Evolutionary conservation across 2,329 filamentous ascomycete genomes (phyloP).

Genomic region (Penicillium brevicompactum): DNA sequence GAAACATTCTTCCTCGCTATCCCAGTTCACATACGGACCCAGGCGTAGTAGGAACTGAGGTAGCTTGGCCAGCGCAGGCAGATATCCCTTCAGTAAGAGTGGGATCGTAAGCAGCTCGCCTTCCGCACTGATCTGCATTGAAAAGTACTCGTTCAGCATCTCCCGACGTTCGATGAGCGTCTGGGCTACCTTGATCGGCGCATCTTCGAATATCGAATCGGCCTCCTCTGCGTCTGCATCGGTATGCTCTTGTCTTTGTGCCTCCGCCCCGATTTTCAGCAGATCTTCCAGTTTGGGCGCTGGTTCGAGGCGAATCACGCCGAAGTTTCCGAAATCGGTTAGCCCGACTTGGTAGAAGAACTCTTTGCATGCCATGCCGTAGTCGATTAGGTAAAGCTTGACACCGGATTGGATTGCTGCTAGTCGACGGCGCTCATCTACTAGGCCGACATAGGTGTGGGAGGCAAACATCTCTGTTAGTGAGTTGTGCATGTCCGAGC

Average conservation of each 20-base stretch:
- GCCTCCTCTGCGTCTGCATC: constrained; percentile 35
- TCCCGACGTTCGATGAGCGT: constrained; percentile 75
- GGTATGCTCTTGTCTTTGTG: constrained; percentile 59
- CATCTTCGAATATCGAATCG: constrained; percentile 60
- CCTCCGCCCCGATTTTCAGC: constrained; percentile 70
- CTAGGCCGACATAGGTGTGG: constrained; percentile 90
- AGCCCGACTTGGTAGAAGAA: constrained; percentile 96
- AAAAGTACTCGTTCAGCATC: constrained; percentile 93
- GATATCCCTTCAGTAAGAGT: constrained; percentile 84
- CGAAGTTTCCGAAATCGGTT: constrained; percentile 95
- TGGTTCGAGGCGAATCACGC: constrained; percentile 76
- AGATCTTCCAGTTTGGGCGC: constrained; percentile 71
- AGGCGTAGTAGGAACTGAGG: constrained; percentile 85
- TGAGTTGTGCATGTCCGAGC: constrained; percentile 78
- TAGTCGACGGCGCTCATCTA: constrained; percentile 82
- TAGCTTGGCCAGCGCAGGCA: constrained; percentile 80
- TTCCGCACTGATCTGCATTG: constrained; percentile 74
- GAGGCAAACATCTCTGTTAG: constrained; percentile 84
- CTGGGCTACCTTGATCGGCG: constrained; percentile 65
- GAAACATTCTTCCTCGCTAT: constrained; percentile 81
- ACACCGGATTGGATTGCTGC: constrained; percentile 93
- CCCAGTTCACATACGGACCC: constrained; percentile 87
- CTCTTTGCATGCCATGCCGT: constrained; percentile 81
- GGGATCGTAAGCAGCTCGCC: constrained; percentile 80
- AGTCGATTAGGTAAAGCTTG: constrained; percentile 90